Evolutionary conservation across 176 grass and related monocot species (phyloP).

Genomic region (Carex cristatella): DNA sequence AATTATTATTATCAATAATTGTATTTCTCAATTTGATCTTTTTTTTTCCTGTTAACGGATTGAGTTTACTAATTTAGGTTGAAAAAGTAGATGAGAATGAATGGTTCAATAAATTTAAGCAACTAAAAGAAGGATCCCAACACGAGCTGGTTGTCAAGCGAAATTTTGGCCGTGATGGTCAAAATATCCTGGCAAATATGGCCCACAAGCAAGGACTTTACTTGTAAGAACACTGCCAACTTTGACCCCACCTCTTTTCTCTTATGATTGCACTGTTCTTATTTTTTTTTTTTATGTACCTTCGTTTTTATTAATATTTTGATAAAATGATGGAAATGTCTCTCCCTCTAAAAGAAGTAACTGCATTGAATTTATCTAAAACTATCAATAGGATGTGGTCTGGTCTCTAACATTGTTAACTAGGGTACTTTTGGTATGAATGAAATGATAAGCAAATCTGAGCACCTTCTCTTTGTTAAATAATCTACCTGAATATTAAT

Average conservation of each 20-base stretch:
- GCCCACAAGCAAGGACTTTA: slow-evolving; percentile 69
- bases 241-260: not conserved
- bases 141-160: slow-evolving; percentile 73
- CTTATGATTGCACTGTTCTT: not conserved
- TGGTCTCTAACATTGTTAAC: not conserved
- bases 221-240: slow-evolving; percentile 52
- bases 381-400: not conserved
- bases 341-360: not conserved
- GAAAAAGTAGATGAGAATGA: slow-evolving; percentile 90
- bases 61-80: slow-evolving; percentile 36
- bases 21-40: not conserved
- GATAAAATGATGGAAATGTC: not conserved
- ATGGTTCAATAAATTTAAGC: slow-evolving; percentile 66
- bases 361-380: not conserved
- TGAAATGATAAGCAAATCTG: not conserved
- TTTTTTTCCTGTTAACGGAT: not conserved
- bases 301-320: not conserved
- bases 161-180: slow-evolving; percentile 89
- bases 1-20: not conserved
- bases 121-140: slow-evolving; percentile 74
- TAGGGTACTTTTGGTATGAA: not conserved
- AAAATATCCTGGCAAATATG: slow-evolving; percentile 73
- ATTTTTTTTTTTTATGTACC: not conserved
- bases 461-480: not conserved
- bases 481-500: not conserved